Conservation (phyloP, 129 eudicot species). For the Arctium lappa region DNA sequence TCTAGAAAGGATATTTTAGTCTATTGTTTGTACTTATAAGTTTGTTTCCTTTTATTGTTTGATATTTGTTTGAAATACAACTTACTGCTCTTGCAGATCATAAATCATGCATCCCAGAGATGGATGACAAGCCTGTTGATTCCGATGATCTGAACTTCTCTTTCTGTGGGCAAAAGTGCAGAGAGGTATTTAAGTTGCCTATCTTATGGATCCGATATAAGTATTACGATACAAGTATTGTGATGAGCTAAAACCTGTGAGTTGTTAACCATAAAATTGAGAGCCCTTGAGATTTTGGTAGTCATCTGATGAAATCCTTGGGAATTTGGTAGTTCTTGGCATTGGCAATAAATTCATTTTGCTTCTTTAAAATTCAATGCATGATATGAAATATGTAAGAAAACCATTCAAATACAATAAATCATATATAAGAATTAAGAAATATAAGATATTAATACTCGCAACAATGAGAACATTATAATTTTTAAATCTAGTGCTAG, state of each 20-base stretch:
- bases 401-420: not conserved
- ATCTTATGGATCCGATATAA: not conserved
- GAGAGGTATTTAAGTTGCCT: conserved; percentile 49
- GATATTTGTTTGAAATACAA: conserved; percentile 13
- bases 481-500: not conserved
- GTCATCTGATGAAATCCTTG: not conserved
- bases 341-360: not conserved
- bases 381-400: not conserved
- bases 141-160: conserved; percentile 23
- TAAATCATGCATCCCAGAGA: conserved; percentile 54
- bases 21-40: conserved; percentile 7
- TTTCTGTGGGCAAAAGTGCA: conserved; percentile 70
- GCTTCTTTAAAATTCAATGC: not conserved
- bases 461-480: not conserved
- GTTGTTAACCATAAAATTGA: not conserved
- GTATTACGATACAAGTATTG: not conserved
- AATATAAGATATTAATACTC: not conserved
- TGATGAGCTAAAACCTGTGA: not conserved
- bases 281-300: not conserved
- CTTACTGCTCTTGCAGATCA: conserved; percentile 50
- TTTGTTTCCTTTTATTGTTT: not conserved
- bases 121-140: conserved; percentile 25
- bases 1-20: not conserved
- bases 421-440: not conserved
- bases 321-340: not conserved